Conservation (phyloP, 2,329 filamentous ascomycete species). For the Monosporascus sp. region DNA sequence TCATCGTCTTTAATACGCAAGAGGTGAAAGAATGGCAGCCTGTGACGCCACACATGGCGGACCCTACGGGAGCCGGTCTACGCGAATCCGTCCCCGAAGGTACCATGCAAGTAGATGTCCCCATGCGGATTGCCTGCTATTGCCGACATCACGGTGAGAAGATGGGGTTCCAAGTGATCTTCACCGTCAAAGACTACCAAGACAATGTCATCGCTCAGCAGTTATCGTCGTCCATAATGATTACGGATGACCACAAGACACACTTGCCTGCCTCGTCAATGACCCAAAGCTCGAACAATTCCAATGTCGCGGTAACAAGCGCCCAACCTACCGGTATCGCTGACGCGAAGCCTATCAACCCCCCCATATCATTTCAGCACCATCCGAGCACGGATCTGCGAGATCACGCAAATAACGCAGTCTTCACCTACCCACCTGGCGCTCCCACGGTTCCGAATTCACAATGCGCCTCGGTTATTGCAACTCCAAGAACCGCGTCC, state of each 20-base stretch:
- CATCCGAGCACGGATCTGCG: neutral
- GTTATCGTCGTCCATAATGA: constrained; percentile 86
- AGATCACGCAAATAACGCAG: neutral
- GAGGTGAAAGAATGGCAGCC: constrained; percentile 81
- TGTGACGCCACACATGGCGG: constrained; percentile 46
- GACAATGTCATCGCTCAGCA: constrained; percentile 76
- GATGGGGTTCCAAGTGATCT: constrained; percentile 85
- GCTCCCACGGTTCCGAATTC: constrained; percentile 21
- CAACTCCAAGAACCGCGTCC: constrained; percentile 60
- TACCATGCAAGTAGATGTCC: constrained; percentile 73
- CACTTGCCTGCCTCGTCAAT: constrained; percentile 43
- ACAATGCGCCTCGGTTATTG: constrained; percentile 30
- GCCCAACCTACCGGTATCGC: constrained; percentile 2
- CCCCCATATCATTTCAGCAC: constrained; percentile 1
- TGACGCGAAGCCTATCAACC: neutral
- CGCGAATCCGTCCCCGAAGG: constrained; percentile 48
- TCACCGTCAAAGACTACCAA: constrained; percentile 81
- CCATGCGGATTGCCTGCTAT: constrained; percentile 96
- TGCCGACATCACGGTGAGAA: constrained; percentile 95
- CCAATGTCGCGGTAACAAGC: constrained; percentile 16
- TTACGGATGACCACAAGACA: constrained; percentile 97
- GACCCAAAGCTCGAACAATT: constrained; percentile 14
- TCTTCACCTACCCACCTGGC: constrained; percentile 31
- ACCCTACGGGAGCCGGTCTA: constrained; percentile 36
- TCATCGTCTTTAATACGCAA: constrained; percentile 86